Evolutionary conservation across 768 basidiomycete genomes (phyloP), one percentile per base, ranked within the genome.

Genomic region (Macrolepiota albuminosa): DNA sequence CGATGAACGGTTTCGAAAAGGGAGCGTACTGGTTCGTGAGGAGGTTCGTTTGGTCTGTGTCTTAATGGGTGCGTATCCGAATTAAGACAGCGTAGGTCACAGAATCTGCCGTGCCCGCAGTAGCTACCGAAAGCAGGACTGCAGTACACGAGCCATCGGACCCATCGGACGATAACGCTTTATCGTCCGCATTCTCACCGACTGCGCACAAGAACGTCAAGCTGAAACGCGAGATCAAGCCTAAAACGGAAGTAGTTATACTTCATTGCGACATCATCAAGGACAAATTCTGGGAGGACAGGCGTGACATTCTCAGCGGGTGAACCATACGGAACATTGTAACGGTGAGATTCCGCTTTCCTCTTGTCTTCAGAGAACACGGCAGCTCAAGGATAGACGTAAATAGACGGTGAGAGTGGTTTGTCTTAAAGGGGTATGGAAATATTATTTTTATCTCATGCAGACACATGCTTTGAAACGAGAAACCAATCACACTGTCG

Each of bases 181-280:
- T 46, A 36, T 40, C 43, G 11, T 6, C 57, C 51, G 36, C 59
- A 39, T 61, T 63, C 39, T 54, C 39, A 39, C 54, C 29, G 40
- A 31, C 40, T 42, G 40, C 7, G 60, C 58, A 48, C 45, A 63
- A 55, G 40, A 60, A 57, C 60, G 63, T 31, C 52, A 68, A 66
- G 57, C 58, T 14, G 60, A 75, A 71, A 63, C 73, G 69, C 61
- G 72, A 74, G 60, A 60, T 60, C 39, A 77, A 75, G 57, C 59
- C 71, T 11, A 71, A 67, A 60, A 83, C 76, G 26, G 77, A 67
- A 67, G 75, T 93, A 50, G 78, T 76, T 5, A 75, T 93, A 1
- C 63, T 87, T 29, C 92, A 96, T 64, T 91, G 87, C 69, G 94
- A 96, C 73, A 81, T 96, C 60, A 94, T 96, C 60, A 79, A 81